phyloP scores from a whole-genome alignment of 768 basidiomycete genomes.

The Floccularia luteovirens region DNA sequence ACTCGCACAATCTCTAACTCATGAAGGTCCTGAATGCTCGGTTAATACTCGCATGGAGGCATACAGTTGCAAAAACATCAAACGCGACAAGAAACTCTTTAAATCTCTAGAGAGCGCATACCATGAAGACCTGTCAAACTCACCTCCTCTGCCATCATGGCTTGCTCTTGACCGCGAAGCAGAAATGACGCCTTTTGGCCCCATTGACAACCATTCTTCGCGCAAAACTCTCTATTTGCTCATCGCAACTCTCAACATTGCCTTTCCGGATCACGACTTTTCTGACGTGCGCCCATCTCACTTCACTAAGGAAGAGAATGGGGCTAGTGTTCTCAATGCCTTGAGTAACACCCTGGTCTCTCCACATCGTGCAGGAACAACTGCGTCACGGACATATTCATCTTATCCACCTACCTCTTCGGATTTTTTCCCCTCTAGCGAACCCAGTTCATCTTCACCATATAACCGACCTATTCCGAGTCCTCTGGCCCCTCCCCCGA shows the following conservation, averaged over 20 bases:
- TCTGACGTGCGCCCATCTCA: slow-evolving; percentile 85
- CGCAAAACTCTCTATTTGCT: slow-evolving; percentile 94
- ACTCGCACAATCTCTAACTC: slow-evolving; percentile 73
- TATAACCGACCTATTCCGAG: slow-evolving; percentile 47
- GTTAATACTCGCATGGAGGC: slow-evolving; percentile 93
- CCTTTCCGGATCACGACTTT: slow-evolving; percentile 98
- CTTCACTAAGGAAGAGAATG: slow-evolving; percentile 81
- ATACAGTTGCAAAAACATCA: slow-evolving; percentile 96
- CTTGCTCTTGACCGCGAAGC: slow-evolving; percentile 62
- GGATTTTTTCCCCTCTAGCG: slow-evolving; percentile 70
- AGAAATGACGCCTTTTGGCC: slow-evolving; percentile 84
- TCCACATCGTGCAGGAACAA: slow-evolving; percentile 57
- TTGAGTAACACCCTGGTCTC: slow-evolving; percentile 79
- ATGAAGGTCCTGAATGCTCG: slow-evolving; percentile 81
- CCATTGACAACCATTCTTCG: slow-evolving; percentile 76
- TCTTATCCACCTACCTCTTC: slow-evolving; percentile 72
- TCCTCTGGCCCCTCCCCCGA: slow-evolving; percentile 65
- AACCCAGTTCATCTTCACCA: slow-evolving; percentile 68
- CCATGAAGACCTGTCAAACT: slow-evolving; percentile 71
- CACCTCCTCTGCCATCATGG: slow-evolving; percentile 80
- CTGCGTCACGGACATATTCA: slow-evolving; percentile 76
- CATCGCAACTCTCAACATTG: slow-evolving; percentile 94
- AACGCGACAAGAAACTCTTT: slow-evolving; percentile 95
- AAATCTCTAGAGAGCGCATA: slow-evolving; percentile 87
- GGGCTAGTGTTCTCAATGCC: slow-evolving; percentile 73